Percentiles rank a stretch among this genome's conserved stretches.
Evolutionary conservation across 2,329 filamentous ascomycete species (phyloP).

Genomic region (Beauveria scarabaeidicola): DNA sequence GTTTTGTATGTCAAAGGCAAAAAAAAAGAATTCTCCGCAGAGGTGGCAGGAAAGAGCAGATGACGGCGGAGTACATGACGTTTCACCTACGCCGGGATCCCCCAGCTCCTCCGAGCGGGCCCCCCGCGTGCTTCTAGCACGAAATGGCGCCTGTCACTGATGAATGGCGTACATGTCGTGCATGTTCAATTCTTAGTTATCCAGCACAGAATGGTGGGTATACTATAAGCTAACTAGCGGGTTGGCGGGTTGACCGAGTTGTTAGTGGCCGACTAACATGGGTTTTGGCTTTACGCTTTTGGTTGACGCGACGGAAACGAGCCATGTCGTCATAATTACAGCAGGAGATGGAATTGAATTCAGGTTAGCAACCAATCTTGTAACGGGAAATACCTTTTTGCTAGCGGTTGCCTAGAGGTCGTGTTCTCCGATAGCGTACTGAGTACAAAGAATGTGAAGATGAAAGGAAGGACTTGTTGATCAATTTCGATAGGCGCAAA

Average conservation of each 20-base stretch:
- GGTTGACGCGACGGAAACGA: not conserved
- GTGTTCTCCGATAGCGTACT: not conserved
- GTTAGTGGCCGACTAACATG: not conserved
- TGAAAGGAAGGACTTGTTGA: not conserved
- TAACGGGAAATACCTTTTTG: not conserved
- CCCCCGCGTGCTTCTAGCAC: not conserved
- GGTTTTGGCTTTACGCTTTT: not conserved
- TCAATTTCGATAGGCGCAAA: too few relatives aligned
- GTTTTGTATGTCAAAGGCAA: too few relatives aligned
- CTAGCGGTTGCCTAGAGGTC: not conserved
- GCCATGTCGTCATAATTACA: constrained; percentile 1
- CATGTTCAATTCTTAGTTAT: too few relatives aligned
- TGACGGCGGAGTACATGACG: not conserved
- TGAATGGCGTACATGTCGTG: too few relatives aligned
- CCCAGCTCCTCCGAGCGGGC: not conserved
- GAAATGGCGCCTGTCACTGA: too few relatives aligned
- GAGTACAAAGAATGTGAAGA: too few relatives aligned
- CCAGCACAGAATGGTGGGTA: too few relatives aligned
- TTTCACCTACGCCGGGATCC: not conserved
- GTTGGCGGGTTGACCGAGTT: not conserved
- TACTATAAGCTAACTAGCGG: not conserved
- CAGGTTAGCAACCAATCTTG: not conserved
- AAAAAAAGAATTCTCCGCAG: too few relatives aligned
- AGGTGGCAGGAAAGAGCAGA: not conserved
- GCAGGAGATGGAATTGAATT: not conserved